These are phyloP conservation scores for Phytophthora colocasiae DNA, from an alignment of 352 stramenopile species.

Conservation along the genomic window DNA sequence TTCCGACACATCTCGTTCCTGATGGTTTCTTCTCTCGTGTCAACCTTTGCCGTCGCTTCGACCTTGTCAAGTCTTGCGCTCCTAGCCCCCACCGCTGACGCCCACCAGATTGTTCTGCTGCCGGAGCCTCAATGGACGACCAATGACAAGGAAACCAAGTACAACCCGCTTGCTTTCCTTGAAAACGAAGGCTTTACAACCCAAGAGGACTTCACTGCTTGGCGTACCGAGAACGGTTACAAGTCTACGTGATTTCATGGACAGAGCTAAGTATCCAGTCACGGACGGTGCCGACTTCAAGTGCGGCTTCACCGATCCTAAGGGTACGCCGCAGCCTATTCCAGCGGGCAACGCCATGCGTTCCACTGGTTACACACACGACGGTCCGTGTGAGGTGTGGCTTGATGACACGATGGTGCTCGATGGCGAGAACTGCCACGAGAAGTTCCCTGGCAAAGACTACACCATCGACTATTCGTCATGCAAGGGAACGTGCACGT, in stretches of 20 bases:
- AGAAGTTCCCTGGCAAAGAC: conserved; percentile 34
- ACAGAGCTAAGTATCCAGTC: conserved; percentile 39
- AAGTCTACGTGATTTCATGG: conserved; percentile 56
- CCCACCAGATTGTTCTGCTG: conserved; percentile 45
- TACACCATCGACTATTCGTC: conserved; percentile 37
- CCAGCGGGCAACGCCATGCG: conserved; percentile 29
- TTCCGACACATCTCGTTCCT: background rate
- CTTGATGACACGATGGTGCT: conserved; percentile 40
- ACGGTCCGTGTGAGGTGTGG: conserved; percentile 46
- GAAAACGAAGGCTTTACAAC: conserved; percentile 52
- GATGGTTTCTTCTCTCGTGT: conserved; percentile 24
- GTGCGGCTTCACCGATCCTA: conserved; percentile 38
- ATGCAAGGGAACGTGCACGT: conserved; percentile 27
- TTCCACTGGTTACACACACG: conserved; percentile 53
- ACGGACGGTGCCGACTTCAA: conserved; percentile 32
- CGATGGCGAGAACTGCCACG: conserved; percentile 36
- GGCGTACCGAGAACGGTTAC: conserved; percentile 40
- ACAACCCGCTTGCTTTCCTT: conserved; percentile 57
- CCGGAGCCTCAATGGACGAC: conserved; percentile 40
- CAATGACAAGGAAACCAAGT: conserved; percentile 39
- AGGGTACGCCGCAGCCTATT: conserved; percentile 43
- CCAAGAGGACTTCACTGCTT: conserved; percentile 46
- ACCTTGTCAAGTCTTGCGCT: conserved; percentile 31
- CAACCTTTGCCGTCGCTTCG: conserved; percentile 27
- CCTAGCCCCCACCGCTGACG: conserved; percentile 22